Conservation (phyloP, 352 stramenopile species). For the Pythium graminicola region DNA sequence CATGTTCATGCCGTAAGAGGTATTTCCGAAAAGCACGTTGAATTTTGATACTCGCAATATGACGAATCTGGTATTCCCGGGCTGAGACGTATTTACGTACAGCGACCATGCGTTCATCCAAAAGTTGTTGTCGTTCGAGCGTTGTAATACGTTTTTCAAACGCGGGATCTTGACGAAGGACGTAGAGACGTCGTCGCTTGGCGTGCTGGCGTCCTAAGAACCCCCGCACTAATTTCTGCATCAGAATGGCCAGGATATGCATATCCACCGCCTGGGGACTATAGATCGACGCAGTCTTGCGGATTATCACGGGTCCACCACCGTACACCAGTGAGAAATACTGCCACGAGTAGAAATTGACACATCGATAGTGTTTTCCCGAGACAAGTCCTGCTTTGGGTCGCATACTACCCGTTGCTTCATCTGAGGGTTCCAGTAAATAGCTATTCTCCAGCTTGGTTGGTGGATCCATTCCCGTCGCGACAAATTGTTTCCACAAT, state of each 20-base stretch:
- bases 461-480: constrained; percentile 14
- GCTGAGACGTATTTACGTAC: constrained; percentile 51
- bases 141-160: constrained; percentile 20
- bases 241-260: constrained; percentile 26
- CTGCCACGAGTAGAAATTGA: constrained; percentile 49
- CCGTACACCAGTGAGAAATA: constrained; percentile 45
- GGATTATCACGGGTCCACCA: constrained; percentile 38
- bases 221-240: constrained; percentile 46
- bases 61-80: constrained; percentile 49
- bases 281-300: constrained; percentile 43
- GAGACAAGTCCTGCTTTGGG: constrained; percentile 20
- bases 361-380: constrained; percentile 44
- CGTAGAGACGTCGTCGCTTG: constrained; percentile 12
- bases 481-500: constrained; percentile 40
- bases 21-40: constrained; percentile 45
- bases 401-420: background rate
- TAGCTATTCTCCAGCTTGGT: constrained; percentile 34
- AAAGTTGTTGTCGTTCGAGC: constrained; percentile 16
- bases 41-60: constrained; percentile 46
- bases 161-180: constrained; percentile 27
- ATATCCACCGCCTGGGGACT: constrained; percentile 28
- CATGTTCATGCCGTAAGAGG: constrained; percentile 41
- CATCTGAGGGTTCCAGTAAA: constrained; percentile 16
- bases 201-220: constrained; percentile 37
- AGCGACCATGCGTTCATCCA: constrained; percentile 33